Evolutionary conservation across 2,329 filamentous ascomycete species (phyloP).

Genomic region (Hymenoscyphus albidus): DNA sequence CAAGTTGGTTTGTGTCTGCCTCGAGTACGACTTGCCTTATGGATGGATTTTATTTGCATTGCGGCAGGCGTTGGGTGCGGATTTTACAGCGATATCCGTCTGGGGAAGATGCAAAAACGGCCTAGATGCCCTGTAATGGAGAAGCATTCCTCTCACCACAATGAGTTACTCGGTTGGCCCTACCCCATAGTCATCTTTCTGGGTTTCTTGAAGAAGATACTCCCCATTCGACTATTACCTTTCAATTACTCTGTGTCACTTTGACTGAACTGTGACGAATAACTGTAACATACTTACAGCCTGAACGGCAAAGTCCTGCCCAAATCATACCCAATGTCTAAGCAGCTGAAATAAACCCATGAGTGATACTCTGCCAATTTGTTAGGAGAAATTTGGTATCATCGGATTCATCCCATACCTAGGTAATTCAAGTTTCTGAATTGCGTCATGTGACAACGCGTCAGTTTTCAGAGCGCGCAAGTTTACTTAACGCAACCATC

Average conservation of each 20-base stretch:
- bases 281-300: too few species aligned
- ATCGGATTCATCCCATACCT: too few species aligned
- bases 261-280: too few species aligned
- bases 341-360: too few species aligned
- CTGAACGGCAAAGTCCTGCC: too few species aligned
- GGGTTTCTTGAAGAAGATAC: not conserved
- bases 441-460: not conserved
- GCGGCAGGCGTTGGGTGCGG: not conserved
- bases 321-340: too few species aligned
- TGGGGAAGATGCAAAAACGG: not conserved
- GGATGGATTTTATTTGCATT: slow-evolving; percentile 1
- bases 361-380: too few species aligned
- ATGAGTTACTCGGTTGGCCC: not conserved
- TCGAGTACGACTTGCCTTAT: not conserved
- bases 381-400: too few species aligned
- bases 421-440: not conserved
- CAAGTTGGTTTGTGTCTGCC: not conserved
- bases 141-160: not conserved
- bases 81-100: not conserved
- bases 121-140: not conserved
- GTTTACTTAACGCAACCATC: not conserved
- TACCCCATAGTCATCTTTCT: not conserved
- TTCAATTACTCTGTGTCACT: too few species aligned
- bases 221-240: too few species aligned
- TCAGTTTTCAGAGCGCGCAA: not conserved